These are phyloP conservation scores for Cymodocea nodosa DNA, from an alignment of 116 monocot species.

Conservation along the genomic window DNA sequence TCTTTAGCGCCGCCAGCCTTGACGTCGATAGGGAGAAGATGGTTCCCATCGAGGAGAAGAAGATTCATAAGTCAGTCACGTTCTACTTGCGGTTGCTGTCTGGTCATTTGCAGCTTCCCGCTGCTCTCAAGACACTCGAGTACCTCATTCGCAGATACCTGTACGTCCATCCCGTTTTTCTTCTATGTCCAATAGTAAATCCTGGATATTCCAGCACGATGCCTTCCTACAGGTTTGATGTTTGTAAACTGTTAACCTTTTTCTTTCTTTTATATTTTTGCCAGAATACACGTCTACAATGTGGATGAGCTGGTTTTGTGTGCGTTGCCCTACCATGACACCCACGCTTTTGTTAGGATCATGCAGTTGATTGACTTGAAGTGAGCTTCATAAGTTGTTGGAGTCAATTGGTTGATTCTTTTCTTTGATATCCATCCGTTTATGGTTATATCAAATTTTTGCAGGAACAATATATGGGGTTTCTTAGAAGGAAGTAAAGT, in stretches of 20 bases:
- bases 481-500: conserved; percentile 76
- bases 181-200: background rate
- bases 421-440: background rate
- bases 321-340: conserved; percentile 76
- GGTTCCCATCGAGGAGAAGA: conserved; percentile 55
- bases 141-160: conserved; percentile 82
- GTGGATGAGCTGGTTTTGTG: conserved; percentile 63
- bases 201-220: background rate
- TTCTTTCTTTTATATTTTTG: background rate
- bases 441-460: background rate
- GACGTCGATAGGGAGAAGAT: conserved; percentile 65
- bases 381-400: conserved; percentile 23
- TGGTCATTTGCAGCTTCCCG: conserved; percentile 42
- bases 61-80: conserved; percentile 46
- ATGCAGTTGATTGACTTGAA: conserved; percentile 68
- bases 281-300: conserved; percentile 76
- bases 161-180: conserved; percentile 17
- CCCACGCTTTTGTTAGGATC: conserved; percentile 63
- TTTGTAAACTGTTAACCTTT: background rate
- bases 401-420: background rate
- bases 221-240: background rate
- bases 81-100: conserved; percentile 63
- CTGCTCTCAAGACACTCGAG: conserved; percentile 70
- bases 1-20: conserved; percentile 61
- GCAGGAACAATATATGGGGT: conserved; percentile 69